Conservation (phyloP, 768 basidiomycete species). For the Kwoniella bestiolae region DNA sequence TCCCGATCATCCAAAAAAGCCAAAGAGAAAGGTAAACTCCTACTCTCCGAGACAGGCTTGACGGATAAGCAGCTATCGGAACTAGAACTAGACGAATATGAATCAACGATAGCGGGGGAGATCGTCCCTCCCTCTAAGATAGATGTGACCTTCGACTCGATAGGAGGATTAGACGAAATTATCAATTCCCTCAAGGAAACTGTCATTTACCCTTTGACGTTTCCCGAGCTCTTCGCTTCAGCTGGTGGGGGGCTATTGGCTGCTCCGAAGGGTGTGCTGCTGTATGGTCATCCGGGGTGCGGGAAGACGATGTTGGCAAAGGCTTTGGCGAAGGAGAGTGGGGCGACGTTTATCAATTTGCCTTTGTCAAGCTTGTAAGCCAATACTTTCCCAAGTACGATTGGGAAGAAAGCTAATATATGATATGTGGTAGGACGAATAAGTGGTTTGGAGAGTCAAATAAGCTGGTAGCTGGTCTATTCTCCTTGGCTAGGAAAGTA, state of each 20-base stretch:
- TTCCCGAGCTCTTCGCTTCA: constrained; percentile 84
- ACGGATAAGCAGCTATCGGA: constrained; percentile 50
- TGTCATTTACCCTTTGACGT: constrained; percentile 90
- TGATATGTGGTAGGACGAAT: constrained; percentile 36
- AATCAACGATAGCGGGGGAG: constrained; percentile 90
- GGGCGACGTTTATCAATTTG: constrained; percentile 93
- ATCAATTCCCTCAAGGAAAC: constrained; percentile 89
- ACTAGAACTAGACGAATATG: constrained; percentile 86
- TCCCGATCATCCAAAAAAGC: constrained; percentile 54
- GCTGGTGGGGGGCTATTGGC: constrained; percentile 69
- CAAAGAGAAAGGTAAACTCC: constrained; percentile 54
- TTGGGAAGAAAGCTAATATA: constrained; percentile 11
- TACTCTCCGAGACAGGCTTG: constrained; percentile 55
- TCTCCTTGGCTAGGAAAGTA: constrained; percentile 88
- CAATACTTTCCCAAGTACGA: not conserved
- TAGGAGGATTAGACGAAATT: constrained; percentile 91
- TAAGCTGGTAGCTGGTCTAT: constrained; percentile 91
- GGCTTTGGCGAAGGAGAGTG: constrained; percentile 94
- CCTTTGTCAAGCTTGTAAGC: constrained; percentile 68
- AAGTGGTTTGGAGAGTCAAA: constrained; percentile 86
- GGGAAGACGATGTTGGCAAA: constrained; percentile 99
- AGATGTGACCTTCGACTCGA: constrained; percentile 63
- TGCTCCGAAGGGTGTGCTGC: constrained; percentile 92
- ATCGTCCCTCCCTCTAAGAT: constrained; percentile 64
- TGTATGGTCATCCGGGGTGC: constrained; percentile 96